Percentiles rank a stretch among this genome's conserved stretches.
These are phyloP conservation scores for Magnolia sinica DNA, from an alignment of 164 flowering plant species.

Conservation along the genomic window DNA sequence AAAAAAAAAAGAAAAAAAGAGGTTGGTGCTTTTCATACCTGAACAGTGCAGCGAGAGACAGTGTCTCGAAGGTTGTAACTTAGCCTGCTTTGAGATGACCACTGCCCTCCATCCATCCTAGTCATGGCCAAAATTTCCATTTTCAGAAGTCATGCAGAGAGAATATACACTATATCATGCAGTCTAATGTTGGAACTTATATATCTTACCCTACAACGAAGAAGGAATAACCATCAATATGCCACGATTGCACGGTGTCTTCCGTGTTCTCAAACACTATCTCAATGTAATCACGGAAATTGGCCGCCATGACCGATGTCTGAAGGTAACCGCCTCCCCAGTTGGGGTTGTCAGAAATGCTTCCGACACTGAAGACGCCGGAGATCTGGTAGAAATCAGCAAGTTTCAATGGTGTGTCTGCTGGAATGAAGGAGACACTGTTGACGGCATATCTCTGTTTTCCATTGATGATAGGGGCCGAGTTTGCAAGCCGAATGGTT, in stretches of 20 bases:
- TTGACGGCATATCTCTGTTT: slow-evolving; percentile 86
- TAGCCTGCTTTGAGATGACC: slow-evolving; percentile 64
- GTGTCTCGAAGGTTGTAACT: slow-evolving; percentile 71
- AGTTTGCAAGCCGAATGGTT: slow-evolving; percentile 63
- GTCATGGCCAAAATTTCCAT: slow-evolving; percentile 11
- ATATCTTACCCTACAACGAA: slow-evolving; percentile 76
- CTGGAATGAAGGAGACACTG: slow-evolving; percentile 69
- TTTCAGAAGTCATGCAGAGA: slow-evolving; percentile 5
- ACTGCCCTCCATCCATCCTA: slow-evolving; percentile 91
- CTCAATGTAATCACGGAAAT: slow-evolving; percentile 61
- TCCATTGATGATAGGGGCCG: slow-evolving; percentile 65
- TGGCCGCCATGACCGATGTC: slow-evolving; percentile 87
- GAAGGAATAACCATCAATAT: slow-evolving; percentile 69
- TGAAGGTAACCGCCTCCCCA: slow-evolving; percentile 61
- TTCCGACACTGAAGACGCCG: slow-evolving; percentile 62
- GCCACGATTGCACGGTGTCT: slow-evolving; percentile 77
- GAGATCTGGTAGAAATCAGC: slow-evolving; percentile 73
- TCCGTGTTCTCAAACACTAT: slow-evolving; percentile 70
- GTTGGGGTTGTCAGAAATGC: slow-evolving; percentile 62
- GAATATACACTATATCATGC: not conserved
- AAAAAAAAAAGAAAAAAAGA: not conserved
- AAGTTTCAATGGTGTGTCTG: slow-evolving; percentile 80
- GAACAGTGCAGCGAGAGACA: slow-evolving; percentile 68
- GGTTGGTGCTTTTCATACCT: slow-evolving; percentile 37
- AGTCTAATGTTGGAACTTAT: not conserved